Base-by-base conservation (phyloP, 1,284 basidiomycete species). In the Thecaphora thlaspeos region DNA sequence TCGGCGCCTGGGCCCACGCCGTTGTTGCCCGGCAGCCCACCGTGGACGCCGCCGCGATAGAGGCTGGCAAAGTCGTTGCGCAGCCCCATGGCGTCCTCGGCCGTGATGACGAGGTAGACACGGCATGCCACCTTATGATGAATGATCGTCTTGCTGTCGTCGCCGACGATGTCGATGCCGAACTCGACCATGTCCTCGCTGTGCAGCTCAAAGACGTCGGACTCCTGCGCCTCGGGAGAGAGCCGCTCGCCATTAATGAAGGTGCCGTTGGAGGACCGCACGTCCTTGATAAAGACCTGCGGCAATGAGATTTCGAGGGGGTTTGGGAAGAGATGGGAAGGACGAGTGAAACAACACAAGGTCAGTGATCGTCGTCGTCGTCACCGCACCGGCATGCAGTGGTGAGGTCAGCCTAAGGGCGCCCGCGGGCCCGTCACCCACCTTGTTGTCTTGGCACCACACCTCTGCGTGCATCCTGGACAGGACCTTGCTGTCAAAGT, bases 111-210 rank as follows among this genome's bases (percentile, higher is more conserved):
- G 66, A 93, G 90, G 55, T 91, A 86, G 30, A 92, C 91, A 40
- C 90, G 89, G 14, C 92, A 91, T 11, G 94, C 90, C 37, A 98
- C 95, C 79, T 97, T 97, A 82, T 97, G 93, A 80, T 98, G 94
- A 43, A 98, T 88, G 61, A 96, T 92, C 0, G 91, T 92, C 80
- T 92, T 91, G 83, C 95, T 96, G 81, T 98, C 95, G 76, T 99
- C 94, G 58, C 91, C 91, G 51, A 96, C 89, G 61, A 98, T 98
- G 81, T 98, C 95, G 77, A 98, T 98, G 57, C 94, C 93, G 76
- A 96, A 96, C 85, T 97, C 93, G 41, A 91, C 87, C 62, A 93
- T 88, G 77, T 97, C 93, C 71, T 95, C 93, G 42, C 86, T 88
- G 81, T 95, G 93, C 39, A 99, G 85, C 80, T 96, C 91, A 67